These are phyloP conservation scores for Arthroderma sp. DNA, from an alignment of 2,329 filamentous ascomycete genomes.

Conservation along the genomic window DNA sequence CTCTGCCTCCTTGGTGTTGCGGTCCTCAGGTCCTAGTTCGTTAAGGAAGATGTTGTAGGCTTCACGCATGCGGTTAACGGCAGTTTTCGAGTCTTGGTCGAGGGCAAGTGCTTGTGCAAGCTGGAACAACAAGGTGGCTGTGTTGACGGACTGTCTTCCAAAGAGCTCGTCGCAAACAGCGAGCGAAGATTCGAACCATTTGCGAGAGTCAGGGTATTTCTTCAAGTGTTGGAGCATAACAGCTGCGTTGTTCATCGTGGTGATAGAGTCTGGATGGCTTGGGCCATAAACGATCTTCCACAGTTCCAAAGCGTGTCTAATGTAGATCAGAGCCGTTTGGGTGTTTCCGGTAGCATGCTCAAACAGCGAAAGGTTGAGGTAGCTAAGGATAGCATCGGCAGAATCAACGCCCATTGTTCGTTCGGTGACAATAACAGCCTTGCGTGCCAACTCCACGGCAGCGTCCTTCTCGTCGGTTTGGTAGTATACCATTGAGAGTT, in stretches of 20 bases:
- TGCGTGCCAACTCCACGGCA: constrained; percentile 86
- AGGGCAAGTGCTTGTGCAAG: constrained; percentile 87
- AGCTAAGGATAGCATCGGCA: constrained; percentile 84
- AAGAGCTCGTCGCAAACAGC: constrained; percentile 80
- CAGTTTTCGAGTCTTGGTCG: constrained; percentile 87
- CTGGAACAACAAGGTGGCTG: constrained; percentile 92
- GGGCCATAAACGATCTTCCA: constrained; percentile 96
- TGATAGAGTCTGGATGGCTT: constrained; percentile 93
- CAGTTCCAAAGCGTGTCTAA: constrained; percentile 82
- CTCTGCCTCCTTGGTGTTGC: constrained; percentile 96
- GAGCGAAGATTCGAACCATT: constrained; percentile 94
- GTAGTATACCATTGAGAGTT: constrained; percentile 89
- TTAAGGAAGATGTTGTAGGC: constrained; percentile 90
- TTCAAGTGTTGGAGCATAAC: constrained; percentile 97
- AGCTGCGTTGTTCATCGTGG: constrained; percentile 94
- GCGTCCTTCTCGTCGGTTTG: constrained; percentile 96
- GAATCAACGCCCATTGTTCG: constrained; percentile 88
- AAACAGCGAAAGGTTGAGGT: constrained; percentile 89
- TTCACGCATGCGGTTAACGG: constrained; percentile 87
- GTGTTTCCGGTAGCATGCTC: constrained; percentile 88
- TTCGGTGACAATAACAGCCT: constrained; percentile 92
- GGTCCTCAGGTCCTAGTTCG: constrained; percentile 77
- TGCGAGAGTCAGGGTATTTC: constrained; percentile 82
- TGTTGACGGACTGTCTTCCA: constrained; percentile 80
- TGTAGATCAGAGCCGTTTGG: constrained; percentile 71